phyloP scores from a whole-genome alignment of 495 filamentous ascomycete species.

The Neurospora sp. region DNA sequence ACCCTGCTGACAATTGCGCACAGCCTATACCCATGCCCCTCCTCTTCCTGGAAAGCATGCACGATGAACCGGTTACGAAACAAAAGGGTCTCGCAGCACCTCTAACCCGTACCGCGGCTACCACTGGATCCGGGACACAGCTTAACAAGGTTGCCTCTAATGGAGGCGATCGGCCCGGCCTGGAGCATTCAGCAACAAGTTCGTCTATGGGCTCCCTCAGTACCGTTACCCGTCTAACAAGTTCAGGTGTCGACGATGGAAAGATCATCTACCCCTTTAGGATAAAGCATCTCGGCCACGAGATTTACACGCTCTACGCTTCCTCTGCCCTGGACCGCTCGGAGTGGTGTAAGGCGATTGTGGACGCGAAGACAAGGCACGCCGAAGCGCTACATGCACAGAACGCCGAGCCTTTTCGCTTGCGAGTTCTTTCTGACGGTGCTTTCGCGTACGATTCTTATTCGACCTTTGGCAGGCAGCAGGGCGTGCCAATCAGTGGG shows the following conservation, averaged over 20 bases:
- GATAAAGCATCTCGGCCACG: slow-evolving; percentile 92
- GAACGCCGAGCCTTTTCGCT: slow-evolving; percentile 91
- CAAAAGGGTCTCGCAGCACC: slow-evolving; percentile 72
- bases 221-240: slow-evolving; percentile 40
- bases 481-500: slow-evolving; percentile 55
- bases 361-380: slow-evolving; percentile 87
- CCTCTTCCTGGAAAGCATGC: slow-evolving; percentile 77
- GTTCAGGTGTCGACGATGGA: slow-evolving; percentile 45
- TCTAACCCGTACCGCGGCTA: slow-evolving; percentile 38
- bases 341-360: slow-evolving; percentile 90
- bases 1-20: slow-evolving; percentile 1
- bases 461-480: slow-evolving; percentile 32
- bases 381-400: slow-evolving; percentile 80
- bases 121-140: slow-evolving; percentile 39
- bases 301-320: slow-evolving; percentile 81
- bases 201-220: slow-evolving; percentile 31
- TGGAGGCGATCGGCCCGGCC: slow-evolving; percentile 41
- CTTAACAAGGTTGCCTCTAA: slow-evolving; percentile 40
- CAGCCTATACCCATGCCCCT: slow-evolving; percentile 96
- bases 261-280: slow-evolving; percentile 88
- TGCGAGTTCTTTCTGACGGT: slow-evolving; percentile 84
- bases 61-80: slow-evolving; percentile 84
- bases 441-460: slow-evolving; percentile 79
- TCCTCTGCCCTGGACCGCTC: slow-evolving; percentile 58
- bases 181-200: slow-evolving; percentile 56